Evolutionary conservation across 2,329 filamentous ascomycete genomes (phyloP), one percentile per base, ranked within the genome.

Genomic region (Teratosphaeria nubilosa): DNA sequence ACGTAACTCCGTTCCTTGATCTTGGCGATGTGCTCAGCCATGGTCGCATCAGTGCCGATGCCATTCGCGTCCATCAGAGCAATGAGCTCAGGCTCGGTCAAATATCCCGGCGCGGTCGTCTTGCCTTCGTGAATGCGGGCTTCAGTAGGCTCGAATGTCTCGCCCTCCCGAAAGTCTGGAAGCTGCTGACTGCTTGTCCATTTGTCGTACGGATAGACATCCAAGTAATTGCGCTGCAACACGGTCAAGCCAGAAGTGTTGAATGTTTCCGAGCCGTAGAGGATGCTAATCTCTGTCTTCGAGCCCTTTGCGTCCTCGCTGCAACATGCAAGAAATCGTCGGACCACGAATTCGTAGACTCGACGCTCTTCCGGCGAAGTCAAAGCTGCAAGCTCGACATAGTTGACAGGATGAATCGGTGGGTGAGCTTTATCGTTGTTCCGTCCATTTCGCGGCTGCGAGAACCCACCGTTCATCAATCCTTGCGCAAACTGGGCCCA

Each of bases 11-110:
- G 81, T 59, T 91, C 84, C 73, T 97, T 91, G 66, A 99, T 95
- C 74, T 92, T 99, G 59, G 89, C 85, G 68, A 99, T 99, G 70
- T 99, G 94, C 68, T 99, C 94, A 0, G 94, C 94, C 94, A 99
- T 99, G 1, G 94, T 99, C 6, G 94, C 94, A 75, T 99, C 94
- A 10, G 94, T 99, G 13, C 94, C 94, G 63, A 99, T 99, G 1
- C 94, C 94, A 70, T 99, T 99, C 51, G 90, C 91, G 75, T 99
- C 94, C 94, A 99, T 99, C 11, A 99, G 81, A 2, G 87, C 88
- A 69, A 99, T 96, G 27, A 99, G 79, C 70, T 99, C 94, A 0
- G 94, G 91, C 71, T 99, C 94, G 0, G 94, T 97, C 31, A 99
- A 80, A 70, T 95, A 96, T 24, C 81, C 83, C 0, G 94, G 94